A percentile compares a stretch with the other conserved stretches of the same genome.
phyloP scores from a whole-genome alignment of 176 grass and related monocot species.

The Triticum timopheevii region DNA sequence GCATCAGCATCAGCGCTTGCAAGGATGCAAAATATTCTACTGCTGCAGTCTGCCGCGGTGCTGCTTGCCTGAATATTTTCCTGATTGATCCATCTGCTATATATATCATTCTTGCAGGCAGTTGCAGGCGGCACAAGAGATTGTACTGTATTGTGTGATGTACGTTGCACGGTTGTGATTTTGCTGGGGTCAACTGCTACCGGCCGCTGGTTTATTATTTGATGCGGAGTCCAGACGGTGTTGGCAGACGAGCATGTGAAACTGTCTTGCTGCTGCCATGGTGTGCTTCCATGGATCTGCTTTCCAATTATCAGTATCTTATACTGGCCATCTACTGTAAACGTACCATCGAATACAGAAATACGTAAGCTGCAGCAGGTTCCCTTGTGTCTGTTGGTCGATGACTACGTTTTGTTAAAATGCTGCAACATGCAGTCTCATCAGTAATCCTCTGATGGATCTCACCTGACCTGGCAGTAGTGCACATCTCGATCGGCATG shows the following conservation, averaged over 20 bases:
- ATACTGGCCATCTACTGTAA: neutral
- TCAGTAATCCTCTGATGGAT: conserved; percentile 27
- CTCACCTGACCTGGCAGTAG: neutral
- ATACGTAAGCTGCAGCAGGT: neutral
- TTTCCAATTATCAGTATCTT: neutral
- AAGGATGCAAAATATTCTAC: conserved; percentile 2
- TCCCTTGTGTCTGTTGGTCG: neutral
- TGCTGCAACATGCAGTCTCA: neutral
- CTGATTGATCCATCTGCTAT: neutral
- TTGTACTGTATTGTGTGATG: neutral
- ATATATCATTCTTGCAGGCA: neutral
- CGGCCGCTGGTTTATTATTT: neutral
- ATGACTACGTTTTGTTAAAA: neutral
- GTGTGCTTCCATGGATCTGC: neutral
- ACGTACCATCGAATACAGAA: neutral
- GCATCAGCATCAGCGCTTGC: neutral
- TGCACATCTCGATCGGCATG: neutral
- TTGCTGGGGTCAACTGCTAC: conserved; percentile 31
- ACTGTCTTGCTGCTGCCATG: conserved; percentile 8
- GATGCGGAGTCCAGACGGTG: conserved; percentile 8
- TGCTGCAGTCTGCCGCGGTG: neutral
- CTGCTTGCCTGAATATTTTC: neutral
- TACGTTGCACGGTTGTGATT: neutral
- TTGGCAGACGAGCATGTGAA: conserved; percentile 11
- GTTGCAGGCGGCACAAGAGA: neutral